These are phyloP conservation scores for Zygosaccharomyces pseudorouxii DNA, from an alignment of 805 yeast species.

Conservation along the genomic window DNA sequence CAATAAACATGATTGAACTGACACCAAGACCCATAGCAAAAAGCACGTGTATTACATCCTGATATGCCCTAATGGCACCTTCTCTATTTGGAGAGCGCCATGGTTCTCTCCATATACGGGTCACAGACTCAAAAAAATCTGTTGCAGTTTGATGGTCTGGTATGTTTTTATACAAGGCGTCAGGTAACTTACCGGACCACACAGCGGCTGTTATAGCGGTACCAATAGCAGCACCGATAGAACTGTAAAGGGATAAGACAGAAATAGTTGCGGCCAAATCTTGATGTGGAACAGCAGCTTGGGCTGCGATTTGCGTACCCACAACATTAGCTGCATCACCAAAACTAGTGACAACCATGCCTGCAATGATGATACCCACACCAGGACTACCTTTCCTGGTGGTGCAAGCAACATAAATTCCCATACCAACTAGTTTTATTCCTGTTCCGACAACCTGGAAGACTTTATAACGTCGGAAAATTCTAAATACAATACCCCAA, in stretches of 20 bases:
- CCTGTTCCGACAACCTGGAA: constrained; percentile 35
- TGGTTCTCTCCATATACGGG: constrained; percentile 26
- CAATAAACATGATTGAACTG: constrained; percentile 31
- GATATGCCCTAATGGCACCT: constrained; percentile 36
- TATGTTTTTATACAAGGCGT: constrained; percentile 29
- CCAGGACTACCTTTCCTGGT: constrained; percentile 16
- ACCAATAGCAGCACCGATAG: constrained; percentile 40
- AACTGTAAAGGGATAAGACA: constrained; percentile 33
- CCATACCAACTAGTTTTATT: constrained; percentile 36
- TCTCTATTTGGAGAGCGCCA: constrained; percentile 30
- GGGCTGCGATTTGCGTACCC: constrained; percentile 38
- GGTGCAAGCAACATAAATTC: constrained; percentile 22
- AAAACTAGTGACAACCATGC: constrained; percentile 36
- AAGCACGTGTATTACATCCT: constrained; percentile 29
- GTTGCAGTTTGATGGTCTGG: constrained; percentile 28
- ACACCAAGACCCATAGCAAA: constrained; percentile 33
- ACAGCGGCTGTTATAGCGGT: constrained; percentile 40
- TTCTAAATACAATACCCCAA: constrained; percentile 36
- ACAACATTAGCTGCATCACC: constrained; percentile 40
- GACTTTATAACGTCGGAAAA: constrained; percentile 37
- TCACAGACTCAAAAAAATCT: constrained; percentile 25
- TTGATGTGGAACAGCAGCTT: constrained; percentile 41
- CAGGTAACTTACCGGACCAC: constrained; percentile 35
- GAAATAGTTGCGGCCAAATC: constrained; percentile 41
- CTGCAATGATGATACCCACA: constrained; percentile 30